phyloP scores from a whole-genome alignment of 139 green algal genomes.

The Deuterostichococcus epilithicus region DNA sequence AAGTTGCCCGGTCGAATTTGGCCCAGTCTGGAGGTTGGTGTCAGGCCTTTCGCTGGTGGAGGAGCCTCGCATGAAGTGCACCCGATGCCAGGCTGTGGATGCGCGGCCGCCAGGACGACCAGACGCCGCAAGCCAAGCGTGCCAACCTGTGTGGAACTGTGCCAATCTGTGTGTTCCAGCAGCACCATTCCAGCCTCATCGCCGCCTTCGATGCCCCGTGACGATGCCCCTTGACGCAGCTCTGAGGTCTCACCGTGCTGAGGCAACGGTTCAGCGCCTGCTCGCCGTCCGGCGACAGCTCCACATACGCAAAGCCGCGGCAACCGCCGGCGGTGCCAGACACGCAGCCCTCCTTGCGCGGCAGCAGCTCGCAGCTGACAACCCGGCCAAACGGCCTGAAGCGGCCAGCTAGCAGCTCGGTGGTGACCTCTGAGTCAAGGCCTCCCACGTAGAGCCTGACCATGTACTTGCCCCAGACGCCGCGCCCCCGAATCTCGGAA shows the following conservation, averaged over 20 bases:
- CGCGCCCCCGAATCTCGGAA: too few species aligned
- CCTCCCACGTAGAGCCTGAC: constrained; percentile 51
- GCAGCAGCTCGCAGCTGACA: constrained; percentile 16
- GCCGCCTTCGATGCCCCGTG: too few species aligned
- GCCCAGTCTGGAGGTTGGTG: too few species aligned
- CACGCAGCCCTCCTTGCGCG: constrained; percentile 19
- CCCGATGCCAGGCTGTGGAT: too few species aligned
- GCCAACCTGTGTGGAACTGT: too few species aligned
- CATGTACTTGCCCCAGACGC: not conserved
- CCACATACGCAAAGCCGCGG: constrained; percentile 52
- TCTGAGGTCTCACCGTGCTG: constrained; percentile 16
- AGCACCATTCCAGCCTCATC: too few species aligned
- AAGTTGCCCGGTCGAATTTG: not conserved
- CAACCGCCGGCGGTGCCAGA: not conserved
- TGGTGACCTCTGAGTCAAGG: constrained; percentile 24
- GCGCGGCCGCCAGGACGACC: too few species aligned
- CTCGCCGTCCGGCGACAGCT: constrained; percentile 39
- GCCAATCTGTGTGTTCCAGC: too few species aligned
- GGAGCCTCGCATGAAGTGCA: too few species aligned
- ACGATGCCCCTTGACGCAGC: not conserved
- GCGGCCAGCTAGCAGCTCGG: constrained; percentile 30
- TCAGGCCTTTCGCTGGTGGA: too few species aligned
- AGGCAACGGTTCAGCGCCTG: constrained; percentile 24
- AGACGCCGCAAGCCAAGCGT: too few species aligned
- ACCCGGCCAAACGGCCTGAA: constrained; percentile 59